A percentile compares a stretch with the other conserved stretches of the same genome.
Evolutionary conservation across 129 eudicot species (phyloP).

Genomic region (Tagetes patula): DNA sequence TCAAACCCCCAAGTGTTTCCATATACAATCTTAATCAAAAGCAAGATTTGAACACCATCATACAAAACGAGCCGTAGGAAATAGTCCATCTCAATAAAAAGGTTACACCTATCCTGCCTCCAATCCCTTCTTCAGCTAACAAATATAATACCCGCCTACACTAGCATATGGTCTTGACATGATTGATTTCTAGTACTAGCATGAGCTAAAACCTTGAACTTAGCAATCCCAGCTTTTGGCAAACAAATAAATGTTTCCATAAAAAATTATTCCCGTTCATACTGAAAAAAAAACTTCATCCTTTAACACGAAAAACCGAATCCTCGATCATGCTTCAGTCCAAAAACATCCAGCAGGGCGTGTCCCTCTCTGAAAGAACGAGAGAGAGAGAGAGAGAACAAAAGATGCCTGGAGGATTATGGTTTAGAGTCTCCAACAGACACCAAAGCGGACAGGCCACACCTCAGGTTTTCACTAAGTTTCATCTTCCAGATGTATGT

Average conservation of each 20-base stretch:
- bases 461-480: conserved; percentile 16
- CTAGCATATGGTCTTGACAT: conserved; percentile 16
- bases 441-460: conserved; percentile 15
- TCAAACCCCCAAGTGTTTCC: conserved; percentile 21
- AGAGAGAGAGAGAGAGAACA: conserved; percentile 12
- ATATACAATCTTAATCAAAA: neutral
- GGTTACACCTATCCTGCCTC: conserved; percentile 27
- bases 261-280: conserved; percentile 8
- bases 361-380: conserved; percentile 11
- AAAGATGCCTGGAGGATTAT: conserved; percentile 12
- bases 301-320: conserved; percentile 22
- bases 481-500: conserved; percentile 30
- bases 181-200: conserved; percentile 27
- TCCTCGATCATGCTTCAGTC: conserved; percentile 12
- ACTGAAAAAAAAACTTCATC: conserved; percentile 17
- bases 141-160: conserved; percentile 19
- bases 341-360: conserved; percentile 17
- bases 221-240: conserved; percentile 19
- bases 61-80: conserved; percentile 23
- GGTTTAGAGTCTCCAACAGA: conserved; percentile 22
- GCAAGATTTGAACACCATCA: conserved; percentile 13
- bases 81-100: conserved; percentile 17
- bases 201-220: conserved; percentile 25
- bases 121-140: conserved; percentile 25
- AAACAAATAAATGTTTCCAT: conserved; percentile 15